Evolutionary conservation across 257 asterid species (phyloP).

Genomic region (Solanum microdontum): DNA sequence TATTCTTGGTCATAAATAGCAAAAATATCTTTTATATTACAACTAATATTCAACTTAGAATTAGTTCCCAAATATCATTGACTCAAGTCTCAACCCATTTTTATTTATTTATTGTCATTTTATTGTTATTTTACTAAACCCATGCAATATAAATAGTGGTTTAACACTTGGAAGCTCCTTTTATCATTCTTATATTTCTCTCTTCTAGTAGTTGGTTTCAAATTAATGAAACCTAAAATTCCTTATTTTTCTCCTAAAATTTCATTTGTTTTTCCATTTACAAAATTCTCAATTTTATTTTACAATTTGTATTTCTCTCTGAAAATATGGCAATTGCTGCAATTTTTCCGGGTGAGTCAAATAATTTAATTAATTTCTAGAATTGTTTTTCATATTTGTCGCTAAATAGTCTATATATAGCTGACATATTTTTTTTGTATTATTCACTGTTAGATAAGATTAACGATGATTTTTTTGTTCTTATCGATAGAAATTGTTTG

Average conservation of each 20-base stretch:
- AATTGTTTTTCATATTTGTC: neutral
- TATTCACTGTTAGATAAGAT: neutral
- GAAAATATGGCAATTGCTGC: neutral
- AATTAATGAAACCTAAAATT: neutral
- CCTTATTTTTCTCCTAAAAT: neutral
- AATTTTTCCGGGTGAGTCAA: neutral
- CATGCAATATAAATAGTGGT: neutral
- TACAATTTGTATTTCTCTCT: neutral
- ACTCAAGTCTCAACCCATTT: neutral
- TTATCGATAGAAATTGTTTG: neutral
- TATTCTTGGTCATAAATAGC: neutral
- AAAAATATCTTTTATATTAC: neutral
- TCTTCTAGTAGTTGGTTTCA: neutral
- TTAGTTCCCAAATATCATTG: neutral
- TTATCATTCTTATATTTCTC: neutral
- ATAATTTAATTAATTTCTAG: neutral
- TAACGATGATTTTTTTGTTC: neutral
- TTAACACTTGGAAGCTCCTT: neutral
- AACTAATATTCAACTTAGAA: neutral
- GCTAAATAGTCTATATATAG: neutral
- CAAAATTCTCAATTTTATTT: neutral
- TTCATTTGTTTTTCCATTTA: neutral
- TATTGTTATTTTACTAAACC: neutral
- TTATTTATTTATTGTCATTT: neutral
- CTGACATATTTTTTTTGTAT: neutral